Evolutionary conservation across 2,329 filamentous ascomycete genomes (phyloP), one percentile per base, ranked within the genome.

Genomic region (Orbilia javanica): DNA sequence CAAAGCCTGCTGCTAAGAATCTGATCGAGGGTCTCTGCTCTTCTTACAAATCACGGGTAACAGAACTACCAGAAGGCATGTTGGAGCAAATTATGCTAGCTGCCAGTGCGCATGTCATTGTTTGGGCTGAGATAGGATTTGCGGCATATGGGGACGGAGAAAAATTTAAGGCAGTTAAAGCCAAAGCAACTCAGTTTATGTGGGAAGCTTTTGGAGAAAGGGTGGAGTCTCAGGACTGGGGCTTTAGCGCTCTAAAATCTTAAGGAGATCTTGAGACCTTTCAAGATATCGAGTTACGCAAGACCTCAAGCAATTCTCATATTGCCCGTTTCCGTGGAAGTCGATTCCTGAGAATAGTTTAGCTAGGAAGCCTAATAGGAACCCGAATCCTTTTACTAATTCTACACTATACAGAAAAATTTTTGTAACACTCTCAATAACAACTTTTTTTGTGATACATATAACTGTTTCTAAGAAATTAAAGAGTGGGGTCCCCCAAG

Each of bases 1-100:
- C 74, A 22, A 72, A 72, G 36, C 4, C 36, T 25, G 74, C 74
- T n/a, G 62, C 74, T 20, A 67, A 64, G 13, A 22, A 53, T 15
- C 18, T 78, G 25, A 39, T 52, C 8, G 31, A 42, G 7, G 52
- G 62, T 1, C 53, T 78, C 34, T 78, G 74, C 36, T 72, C 52
- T n/a, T 48, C 62, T 22, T 78, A 78, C 20, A 68, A 50, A 13
- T 10, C 34, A 6, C 44, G 18, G 7, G 53, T 29, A 8, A 36
- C 20, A 11, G 15, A n/a, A 2, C 6, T 68, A 4, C 60, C 62
- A 22, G 44, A 63, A n/a, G 27, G 15, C 20, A 72, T 72, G 44
- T 62, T 78, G 15, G 46, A 64, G 15, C 62, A 78, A 7, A 62
- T 78, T 18, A 72, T 78, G 74, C 44, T 78, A 18, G 74, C 46